Percentiles rank a stretch among this genome's conserved stretches.
phyloP scores from a whole-genome alignment of 2,329 filamentous ascomycete species.

The Cytospora mali region DNA sequence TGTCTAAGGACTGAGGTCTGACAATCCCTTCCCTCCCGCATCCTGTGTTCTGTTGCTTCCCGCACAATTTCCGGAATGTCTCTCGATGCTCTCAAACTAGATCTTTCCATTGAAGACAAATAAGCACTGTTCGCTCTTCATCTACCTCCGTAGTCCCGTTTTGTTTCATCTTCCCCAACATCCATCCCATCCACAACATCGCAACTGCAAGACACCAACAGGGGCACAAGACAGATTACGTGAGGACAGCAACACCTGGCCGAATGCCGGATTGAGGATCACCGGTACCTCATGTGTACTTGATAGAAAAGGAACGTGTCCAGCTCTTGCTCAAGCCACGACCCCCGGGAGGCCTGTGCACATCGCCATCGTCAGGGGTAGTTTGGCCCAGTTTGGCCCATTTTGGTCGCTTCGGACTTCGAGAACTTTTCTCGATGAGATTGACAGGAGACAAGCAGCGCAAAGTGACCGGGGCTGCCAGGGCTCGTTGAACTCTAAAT shows the following conservation, averaged over 20 bases:
- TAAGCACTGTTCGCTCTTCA: too few relatives aligned
- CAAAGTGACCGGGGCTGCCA: neutral
- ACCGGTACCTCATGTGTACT: too few relatives aligned
- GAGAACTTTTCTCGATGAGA: neutral
- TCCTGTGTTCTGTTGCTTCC: slow-evolving; percentile 6
- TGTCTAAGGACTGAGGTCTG: slow-evolving; percentile 13
- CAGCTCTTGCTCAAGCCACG: neutral
- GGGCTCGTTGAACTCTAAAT: neutral
- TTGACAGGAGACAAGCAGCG: slow-evolving; percentile 14
- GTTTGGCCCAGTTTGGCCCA: too few relatives aligned
- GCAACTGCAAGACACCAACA: neutral
- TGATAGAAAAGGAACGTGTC: neutral
- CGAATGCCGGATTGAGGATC: neutral
- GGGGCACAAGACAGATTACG: neutral
- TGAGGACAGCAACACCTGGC: neutral
- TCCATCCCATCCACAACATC: neutral
- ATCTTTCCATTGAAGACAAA: neutral
- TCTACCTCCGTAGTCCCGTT: neutral
- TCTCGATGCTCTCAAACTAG: neutral
- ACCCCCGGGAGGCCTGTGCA: slow-evolving; percentile 11
- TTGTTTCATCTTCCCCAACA: neutral
- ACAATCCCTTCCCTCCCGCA: slow-evolving; percentile 2
- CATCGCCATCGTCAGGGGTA: slow-evolving; percentile 9
- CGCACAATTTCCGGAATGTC: slow-evolving; percentile 2
- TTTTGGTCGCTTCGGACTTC: slow-evolving; percentile 19